Base-by-base conservation (phyloP, 1,284 basidiomycete genomes). In the Sparassis latifolia region DNA sequence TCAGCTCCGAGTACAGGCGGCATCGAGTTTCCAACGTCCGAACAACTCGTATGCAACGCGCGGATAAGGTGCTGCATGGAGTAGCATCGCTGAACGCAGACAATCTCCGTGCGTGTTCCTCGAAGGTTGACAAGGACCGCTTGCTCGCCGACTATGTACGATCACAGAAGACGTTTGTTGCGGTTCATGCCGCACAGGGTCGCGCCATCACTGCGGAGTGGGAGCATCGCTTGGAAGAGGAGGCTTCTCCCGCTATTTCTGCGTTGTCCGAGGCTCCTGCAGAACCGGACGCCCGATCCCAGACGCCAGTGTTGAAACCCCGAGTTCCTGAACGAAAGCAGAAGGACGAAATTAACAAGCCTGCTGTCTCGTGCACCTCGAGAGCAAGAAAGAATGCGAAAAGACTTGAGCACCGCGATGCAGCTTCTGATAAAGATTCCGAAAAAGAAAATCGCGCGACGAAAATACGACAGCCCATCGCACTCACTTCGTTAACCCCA, bases 71-170 rank as follows among this genome's bases (percentile, higher is more conserved):
- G 20, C 20, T 20, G 20, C 20, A 20, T 20, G 35, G 35, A 2
- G 41, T 10, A 44, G 29, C 30, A 20, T 6, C 42, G 42, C 53
- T 62, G 44, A 57, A 32, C 33, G 52, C 55, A 2, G 32, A 53
- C 10, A 61, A 58, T 40, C 53, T 62, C 42, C 51, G 49, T 29
- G 42, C 50, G 10, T 52, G 53, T 4, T 40, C 52, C 0, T 41
- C 44, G 27, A 71, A 68, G 44, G 55, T 73, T 44, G 72, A 80
- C 53, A 78, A 73, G 50, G 60, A 61, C 33, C 45, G 65, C 4
- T 69, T 71, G 49, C 68, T 86, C 4, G 61, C 62, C 4, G 65
- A 71, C 2, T 87, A 77, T 61, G 54, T 86, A 3, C 66, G 69
- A 33, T 69, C 71, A 45, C 84, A 86, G 56, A 68, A 58, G 40